Conservation (phyloP, 768 basidiomycete genomes). For the Epithele typhae region DNA sequence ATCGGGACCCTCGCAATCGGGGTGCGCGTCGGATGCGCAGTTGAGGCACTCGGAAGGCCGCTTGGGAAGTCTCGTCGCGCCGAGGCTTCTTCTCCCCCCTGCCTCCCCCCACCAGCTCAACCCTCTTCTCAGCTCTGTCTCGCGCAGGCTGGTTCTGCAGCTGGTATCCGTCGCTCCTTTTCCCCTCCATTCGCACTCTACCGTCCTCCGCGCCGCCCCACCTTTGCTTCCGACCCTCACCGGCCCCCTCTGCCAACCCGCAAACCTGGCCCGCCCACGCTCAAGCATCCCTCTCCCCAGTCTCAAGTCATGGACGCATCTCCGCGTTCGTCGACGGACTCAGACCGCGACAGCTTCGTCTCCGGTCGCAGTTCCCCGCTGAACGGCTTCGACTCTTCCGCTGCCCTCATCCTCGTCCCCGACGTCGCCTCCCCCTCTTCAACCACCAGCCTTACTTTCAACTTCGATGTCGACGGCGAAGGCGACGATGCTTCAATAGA, state of each 20-base stretch:
- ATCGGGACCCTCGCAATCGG: no score
- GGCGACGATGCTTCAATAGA: slow-evolving; percentile 33
- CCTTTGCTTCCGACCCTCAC: no score
- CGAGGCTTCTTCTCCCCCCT: slow-evolving; percentile 1
- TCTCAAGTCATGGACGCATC: slow-evolving; percentile 5
- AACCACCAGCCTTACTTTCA: slow-evolving; percentile 6
- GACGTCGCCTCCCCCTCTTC: slow-evolving; percentile 35
- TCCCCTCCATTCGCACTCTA: slow-evolving; percentile 3
- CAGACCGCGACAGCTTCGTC: slow-evolving; percentile 21
- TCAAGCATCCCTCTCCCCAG: no score
- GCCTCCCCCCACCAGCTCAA: background rate
- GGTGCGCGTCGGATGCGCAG: no score
- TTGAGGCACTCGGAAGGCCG: no score
- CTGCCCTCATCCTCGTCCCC: slow-evolving; percentile 63
- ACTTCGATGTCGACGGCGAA: slow-evolving; percentile 36
- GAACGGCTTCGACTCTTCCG: slow-evolving; percentile 34
- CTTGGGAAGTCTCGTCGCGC: background rate
- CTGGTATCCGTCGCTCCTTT: background rate
- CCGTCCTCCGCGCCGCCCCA: background rate
- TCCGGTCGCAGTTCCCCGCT: slow-evolving; percentile 21
- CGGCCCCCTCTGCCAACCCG: no score
- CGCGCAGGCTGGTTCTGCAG: slow-evolving; percentile 16
- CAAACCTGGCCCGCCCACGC: no score
- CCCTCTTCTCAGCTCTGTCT: slow-evolving; percentile 9
- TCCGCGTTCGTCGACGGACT: slow-evolving; percentile 20